phyloP scores from a whole-genome alignment of 2,329 filamentous ascomycete species.

The Aschersonia sp. region DNA sequence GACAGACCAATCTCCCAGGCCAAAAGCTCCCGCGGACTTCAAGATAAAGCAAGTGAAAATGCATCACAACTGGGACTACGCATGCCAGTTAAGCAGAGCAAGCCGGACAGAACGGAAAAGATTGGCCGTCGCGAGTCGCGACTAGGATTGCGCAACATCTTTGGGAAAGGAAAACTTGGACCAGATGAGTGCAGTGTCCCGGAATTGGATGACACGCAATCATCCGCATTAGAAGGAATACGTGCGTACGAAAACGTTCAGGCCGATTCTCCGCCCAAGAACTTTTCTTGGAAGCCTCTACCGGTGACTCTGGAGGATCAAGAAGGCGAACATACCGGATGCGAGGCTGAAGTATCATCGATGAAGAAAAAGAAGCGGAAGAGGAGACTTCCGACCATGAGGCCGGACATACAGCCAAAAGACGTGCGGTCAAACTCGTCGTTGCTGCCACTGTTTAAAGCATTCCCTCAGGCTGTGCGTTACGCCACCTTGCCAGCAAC shows the following conservation, averaged over 20 bases:
- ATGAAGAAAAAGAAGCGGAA: conserved; percentile 4
- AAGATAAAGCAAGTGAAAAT: conserved; percentile 2
- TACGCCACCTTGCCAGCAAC: conserved; percentile 57
- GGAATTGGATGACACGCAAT: conserved; percentile 24
- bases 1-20: conserved; percentile 1
- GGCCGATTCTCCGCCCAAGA: conserved; percentile 8
- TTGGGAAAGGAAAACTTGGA: conserved; percentile 27
- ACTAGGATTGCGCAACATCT: conserved; percentile 35
- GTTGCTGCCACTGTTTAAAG: conserved; percentile 70
- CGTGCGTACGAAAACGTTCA: not conserved
- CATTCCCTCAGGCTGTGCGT: conserved; percentile 71
- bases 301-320: conserved; percentile 8
- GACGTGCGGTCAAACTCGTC: conserved; percentile 37
- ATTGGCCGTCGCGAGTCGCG: conserved; percentile 34
- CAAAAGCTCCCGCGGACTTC: conserved; percentile 15
- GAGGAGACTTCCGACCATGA: not conserved
- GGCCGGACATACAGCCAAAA: conserved; percentile 4
- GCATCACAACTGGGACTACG: conserved; percentile 3
- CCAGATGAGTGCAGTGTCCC: conserved; percentile 19
- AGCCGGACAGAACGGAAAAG: conserved; percentile 18
- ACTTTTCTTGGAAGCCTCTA: conserved; percentile 20
- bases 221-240: conserved; percentile 14
- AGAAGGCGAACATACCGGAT: conserved; percentile 4
- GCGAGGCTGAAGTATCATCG: conserved; percentile 1
- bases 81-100: conserved; percentile 22